Conservation (phyloP, 1,139 yeast species). For the Geotrichum carabidarum region DNA sequence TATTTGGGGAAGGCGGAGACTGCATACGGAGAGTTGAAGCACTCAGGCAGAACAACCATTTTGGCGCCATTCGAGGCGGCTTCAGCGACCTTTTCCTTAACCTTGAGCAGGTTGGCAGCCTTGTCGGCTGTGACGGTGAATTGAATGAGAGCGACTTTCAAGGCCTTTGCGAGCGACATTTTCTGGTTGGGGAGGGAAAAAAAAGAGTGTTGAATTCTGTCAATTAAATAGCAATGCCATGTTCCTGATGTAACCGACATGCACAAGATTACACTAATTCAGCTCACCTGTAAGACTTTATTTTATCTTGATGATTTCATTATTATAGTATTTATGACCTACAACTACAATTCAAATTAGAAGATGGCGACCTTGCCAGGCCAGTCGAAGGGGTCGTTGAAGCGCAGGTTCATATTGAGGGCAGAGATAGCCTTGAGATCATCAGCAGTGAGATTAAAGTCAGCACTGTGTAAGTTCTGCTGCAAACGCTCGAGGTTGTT, state of each 20-base stretch:
- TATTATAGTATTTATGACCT: too few species aligned
- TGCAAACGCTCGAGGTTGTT: constrained; percentile 51
- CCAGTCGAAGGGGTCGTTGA: constrained; percentile 85
- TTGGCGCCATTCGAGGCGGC: constrained; percentile 48
- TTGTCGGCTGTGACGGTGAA: constrained; percentile 70
- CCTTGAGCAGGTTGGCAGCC: constrained; percentile 55
- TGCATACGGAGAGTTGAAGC: constrained; percentile 93
- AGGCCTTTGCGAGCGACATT: constrained; percentile 31
- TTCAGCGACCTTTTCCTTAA: constrained; percentile 48
- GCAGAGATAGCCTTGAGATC: constrained; percentile 43
- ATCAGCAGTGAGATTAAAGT: constrained; percentile 49
- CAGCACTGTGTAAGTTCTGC: constrained; percentile 53
- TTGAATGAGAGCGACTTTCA: constrained; percentile 72
- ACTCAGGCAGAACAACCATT: constrained; percentile 73
- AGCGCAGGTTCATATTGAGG: constrained; percentile 66
- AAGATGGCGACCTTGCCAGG: constrained; percentile 50
- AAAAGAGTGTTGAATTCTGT: neutral
- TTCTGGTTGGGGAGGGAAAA: neutral
- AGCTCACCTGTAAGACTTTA: too few species aligned
- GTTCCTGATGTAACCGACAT: neutral
- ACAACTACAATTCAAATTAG: constrained; percentile 7
- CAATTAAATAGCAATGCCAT: neutral
- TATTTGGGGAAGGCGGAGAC: constrained; percentile 80
- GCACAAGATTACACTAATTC: neutral
- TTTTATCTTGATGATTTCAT: too few species aligned